Conservation (phyloP, 176 grass and related monocot genomes). For the Raddia guianensis region DNA sequence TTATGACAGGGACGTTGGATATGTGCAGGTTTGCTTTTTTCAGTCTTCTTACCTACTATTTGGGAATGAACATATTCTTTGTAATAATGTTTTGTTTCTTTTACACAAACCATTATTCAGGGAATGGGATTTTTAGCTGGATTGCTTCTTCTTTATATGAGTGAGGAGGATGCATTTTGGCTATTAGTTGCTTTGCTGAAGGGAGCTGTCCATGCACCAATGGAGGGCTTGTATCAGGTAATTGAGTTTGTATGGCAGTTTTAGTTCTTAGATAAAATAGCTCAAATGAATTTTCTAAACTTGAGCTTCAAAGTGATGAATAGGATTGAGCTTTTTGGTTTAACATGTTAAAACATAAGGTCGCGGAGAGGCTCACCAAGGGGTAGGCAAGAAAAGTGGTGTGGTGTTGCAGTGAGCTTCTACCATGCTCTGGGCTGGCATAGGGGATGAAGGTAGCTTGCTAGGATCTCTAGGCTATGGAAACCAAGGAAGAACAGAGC, state of each 20-base stretch:
- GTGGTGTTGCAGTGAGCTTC: no score
- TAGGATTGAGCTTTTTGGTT: not conserved
- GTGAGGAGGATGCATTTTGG: constrained; percentile 98
- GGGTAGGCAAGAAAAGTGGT: no score
- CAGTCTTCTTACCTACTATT: not conserved
- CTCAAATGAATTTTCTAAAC: constrained; percentile 2
- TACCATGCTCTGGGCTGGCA: no score
- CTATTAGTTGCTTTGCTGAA: constrained; percentile 94
- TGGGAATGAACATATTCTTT: constrained; percentile 16
- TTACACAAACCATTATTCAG: constrained; percentile 40
- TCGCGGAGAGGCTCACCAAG: no score
- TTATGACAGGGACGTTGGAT: constrained; percentile 95
- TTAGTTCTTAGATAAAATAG: not conserved
- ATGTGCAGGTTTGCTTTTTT: constrained; percentile 84
- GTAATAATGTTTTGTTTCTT: constrained; percentile 36
- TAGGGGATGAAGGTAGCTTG: no score
- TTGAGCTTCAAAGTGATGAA: constrained; percentile 7
- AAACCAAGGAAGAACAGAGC: no score
- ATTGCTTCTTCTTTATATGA: constrained; percentile 95
- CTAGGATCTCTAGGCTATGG: no score
- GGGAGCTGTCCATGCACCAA: constrained; percentile 95
- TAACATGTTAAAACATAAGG: not conserved
- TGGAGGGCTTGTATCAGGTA: constrained; percentile 99
- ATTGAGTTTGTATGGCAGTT: constrained; percentile 16
- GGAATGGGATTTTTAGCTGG: constrained; percentile 99